These are phyloP conservation scores for Ophiostoma australiae DNA, from an alignment of 2,329 filamentous ascomycete genomes.

Conservation along the genomic window DNA sequence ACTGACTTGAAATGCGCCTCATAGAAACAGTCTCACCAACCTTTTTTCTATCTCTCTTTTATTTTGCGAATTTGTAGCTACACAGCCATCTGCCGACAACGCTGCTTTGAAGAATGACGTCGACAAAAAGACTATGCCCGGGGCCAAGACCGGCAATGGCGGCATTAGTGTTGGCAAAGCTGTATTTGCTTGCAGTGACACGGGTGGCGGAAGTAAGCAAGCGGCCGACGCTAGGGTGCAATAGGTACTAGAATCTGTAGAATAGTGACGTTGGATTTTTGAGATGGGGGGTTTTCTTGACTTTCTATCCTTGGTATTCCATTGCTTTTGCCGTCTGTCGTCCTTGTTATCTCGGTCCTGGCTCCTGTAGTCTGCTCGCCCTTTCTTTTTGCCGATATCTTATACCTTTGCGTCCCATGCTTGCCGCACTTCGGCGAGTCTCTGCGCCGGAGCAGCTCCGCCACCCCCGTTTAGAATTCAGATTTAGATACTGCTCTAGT, in stretches of 20 bases:
- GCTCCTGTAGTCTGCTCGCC: not conserved
- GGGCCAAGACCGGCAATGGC: slow-evolving; percentile 4
- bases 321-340: no score
- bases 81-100: not conserved
- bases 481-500: not conserved
- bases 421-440: not conserved
- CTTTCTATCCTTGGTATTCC: no score
- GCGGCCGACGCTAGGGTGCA: not conserved
- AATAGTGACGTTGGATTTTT: not conserved
- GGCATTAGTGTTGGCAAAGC: not conserved
- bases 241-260: not conserved
- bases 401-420: not conserved
- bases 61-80: no score
- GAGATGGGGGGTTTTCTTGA: no score
- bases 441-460: not conserved
- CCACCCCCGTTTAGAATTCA: not conserved
- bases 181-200: not conserved
- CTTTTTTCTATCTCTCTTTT: no score
- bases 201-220: not conserved
- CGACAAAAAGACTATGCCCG: not conserved
- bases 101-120: not conserved
- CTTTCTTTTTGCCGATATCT: not conserved
- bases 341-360: not conserved
- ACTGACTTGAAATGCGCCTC: no score
- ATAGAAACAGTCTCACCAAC: no score